Percentiles rank a stretch among this genome's conserved stretches.
Evolutionary conservation across 1,284 basidiomycete species (phyloP).

Genomic region (Tremellales sp.): DNA sequence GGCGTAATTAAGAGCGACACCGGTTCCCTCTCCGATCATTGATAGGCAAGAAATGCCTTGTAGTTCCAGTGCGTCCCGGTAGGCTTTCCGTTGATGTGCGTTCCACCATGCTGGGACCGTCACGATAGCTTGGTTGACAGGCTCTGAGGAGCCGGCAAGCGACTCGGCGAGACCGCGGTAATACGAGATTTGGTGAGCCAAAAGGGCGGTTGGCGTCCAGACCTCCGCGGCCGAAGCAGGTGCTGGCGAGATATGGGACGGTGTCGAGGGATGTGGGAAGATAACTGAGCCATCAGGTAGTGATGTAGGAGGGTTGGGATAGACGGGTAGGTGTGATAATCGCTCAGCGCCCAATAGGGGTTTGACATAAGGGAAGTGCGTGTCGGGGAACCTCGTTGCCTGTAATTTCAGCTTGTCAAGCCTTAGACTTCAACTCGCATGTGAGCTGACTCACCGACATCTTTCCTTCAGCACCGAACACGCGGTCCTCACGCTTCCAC

Average conservation of each 20-base stretch:
- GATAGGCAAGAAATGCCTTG: constrained; percentile 78
- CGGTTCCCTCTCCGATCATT: constrained; percentile 88
- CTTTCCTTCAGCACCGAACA: constrained; percentile 84
- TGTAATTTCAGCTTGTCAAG: constrained; percentile 39
- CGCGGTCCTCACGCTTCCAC: constrained; percentile 80
- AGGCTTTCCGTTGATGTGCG: constrained; percentile 79
- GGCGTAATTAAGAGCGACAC: constrained; percentile 90
- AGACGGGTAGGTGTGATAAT: constrained; percentile 52
- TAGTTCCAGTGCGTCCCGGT: constrained; percentile 85
- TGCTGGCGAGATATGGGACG: constrained; percentile 57
- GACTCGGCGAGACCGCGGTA: constrained; percentile 81
- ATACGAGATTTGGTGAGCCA: constrained; percentile 92
- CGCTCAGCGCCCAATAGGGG: constrained; percentile 62
- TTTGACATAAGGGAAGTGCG: constrained; percentile 84
- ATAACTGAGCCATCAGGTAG: constrained; percentile 55
- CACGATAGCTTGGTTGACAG: constrained; percentile 73
- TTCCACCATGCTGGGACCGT: constrained; percentile 84
- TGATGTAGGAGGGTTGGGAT: constrained; percentile 33
- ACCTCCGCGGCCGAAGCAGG: constrained; percentile 51
- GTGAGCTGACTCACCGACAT: constrained; percentile 63
- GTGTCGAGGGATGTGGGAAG: constrained; percentile 66
- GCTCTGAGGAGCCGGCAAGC: constrained; percentile 59
- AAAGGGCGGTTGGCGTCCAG: constrained; percentile 83
- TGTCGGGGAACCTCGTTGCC: constrained; percentile 85
- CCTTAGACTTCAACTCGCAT: not conserved